A percentile compares a stretch with the other conserved stretches of the same genome.
Conservation (phyloP, 176 grass and related monocot genomes). For the Cenchrus purpureus region DNA sequence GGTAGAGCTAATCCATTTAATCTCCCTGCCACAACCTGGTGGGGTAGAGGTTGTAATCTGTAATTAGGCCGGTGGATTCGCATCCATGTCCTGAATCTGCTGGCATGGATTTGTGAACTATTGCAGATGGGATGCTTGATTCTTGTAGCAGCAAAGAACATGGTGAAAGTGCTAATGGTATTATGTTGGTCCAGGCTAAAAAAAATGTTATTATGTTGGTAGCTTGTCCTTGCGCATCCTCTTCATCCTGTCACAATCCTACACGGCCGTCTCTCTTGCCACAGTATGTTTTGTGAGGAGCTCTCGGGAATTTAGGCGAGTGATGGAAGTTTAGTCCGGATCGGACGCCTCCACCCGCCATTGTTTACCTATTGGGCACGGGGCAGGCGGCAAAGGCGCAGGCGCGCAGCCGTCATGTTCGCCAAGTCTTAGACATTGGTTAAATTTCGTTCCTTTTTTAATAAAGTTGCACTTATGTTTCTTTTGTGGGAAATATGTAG, state of each 20-base stretch:
- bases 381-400: no score
- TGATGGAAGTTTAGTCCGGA: constrained; percentile 35
- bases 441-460: no score
- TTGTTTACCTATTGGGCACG: constrained; percentile 28
- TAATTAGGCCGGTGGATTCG: constrained; percentile 48
- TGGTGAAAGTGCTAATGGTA: constrained; percentile 11
- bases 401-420: no score
- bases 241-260: neutral
- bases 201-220: no score
- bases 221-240: neutral
- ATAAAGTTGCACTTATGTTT: no score
- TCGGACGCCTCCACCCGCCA: neutral
- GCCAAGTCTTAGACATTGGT: no score
- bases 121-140: constrained; percentile 37
- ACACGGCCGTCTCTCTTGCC: neutral
- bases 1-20: constrained; percentile 43
- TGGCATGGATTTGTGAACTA: constrained; percentile 5
- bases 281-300: neutral
- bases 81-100: constrained; percentile 7
- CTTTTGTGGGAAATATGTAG: no score
- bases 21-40: constrained; percentile 39
- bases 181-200: neutral
- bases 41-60: constrained; percentile 43
- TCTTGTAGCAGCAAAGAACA: constrained; percentile 37
- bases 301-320: constrained; percentile 33